Conservation (phyloP, 208 protist genomes). For the Leishmania tarentolae region DNA sequence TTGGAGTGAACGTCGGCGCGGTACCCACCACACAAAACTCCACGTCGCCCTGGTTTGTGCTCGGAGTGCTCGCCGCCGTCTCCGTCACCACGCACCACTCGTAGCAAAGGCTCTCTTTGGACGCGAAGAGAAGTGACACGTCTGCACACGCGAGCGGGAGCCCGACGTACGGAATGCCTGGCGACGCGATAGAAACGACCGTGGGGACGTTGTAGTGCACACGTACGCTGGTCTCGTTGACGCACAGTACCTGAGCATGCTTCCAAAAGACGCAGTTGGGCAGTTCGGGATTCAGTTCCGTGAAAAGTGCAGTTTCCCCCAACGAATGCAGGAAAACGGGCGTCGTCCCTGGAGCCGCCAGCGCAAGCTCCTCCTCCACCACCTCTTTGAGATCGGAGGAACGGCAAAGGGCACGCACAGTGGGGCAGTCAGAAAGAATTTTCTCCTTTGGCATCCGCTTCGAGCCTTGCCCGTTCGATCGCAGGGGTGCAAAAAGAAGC, state of each 20-base stretch:
- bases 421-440: conserved; percentile 51
- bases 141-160: conserved; percentile 65
- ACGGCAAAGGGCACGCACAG: conserved; percentile 51
- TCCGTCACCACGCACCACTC: conserved; percentile 68
- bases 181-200: conserved; percentile 64
- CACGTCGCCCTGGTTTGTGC: not conserved
- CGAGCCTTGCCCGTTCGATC: conserved; percentile 13
- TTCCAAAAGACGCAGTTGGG: conserved; percentile 68
- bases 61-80: not conserved
- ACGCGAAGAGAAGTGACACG: conserved; percentile 60
- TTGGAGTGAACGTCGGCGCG: conserved; percentile 54
- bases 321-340: not conserved
- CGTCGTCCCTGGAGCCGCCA: not conserved
- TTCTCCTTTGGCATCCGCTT: conserved; percentile 46
- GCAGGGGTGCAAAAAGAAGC: conserved; percentile 58
- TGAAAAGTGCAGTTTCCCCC: conserved; percentile 11
- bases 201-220: conserved; percentile 83
- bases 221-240: conserved; percentile 38
- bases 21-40: conserved; percentile 44
- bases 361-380: conserved; percentile 7
- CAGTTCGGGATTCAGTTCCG: conserved; percentile 53
- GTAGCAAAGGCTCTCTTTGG: conserved; percentile 44
- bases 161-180: conserved; percentile 67
- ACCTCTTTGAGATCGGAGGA: conserved; percentile 9
- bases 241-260: conserved; percentile 43